Base-by-base conservation (phyloP, 495 filamentous ascomycete genomes). In the Podospora bellae-mahoneyi region DNA sequence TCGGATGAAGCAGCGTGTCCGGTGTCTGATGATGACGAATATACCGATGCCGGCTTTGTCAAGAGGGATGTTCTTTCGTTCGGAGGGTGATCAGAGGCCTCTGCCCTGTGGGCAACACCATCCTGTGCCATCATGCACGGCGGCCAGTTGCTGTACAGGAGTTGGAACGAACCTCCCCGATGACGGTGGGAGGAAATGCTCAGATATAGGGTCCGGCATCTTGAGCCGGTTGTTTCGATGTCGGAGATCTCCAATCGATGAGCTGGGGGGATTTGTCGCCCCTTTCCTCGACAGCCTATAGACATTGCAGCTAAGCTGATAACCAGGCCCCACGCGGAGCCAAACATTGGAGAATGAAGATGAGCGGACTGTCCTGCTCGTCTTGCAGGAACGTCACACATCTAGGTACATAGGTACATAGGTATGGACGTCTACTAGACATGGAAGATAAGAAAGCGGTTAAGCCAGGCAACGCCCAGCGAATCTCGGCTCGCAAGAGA, bases 41-140 rank as follows among this genome's bases (percentile, higher is more conserved):
- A n/a, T 13, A 44, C 30, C 10, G 61, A 63, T 16, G 61, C 5
- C 2, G 61, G 61, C 30, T 63, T 63, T 28, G 59, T 13, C 16
- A 63, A 27, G 61, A 63, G 61, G n/a, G 61, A 19, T 18, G 61
- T 44, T 13, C 32, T 39, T 23, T 63, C 61, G 61, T 6, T 63
- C 34, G 61, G 61, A 19, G 28, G 61, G 27, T 7, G 27, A 9
- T 62, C 18, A 10, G 60, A 32, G 7, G 34, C 30, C 48, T 58
- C 4, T 5, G 55, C n/a, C 55, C 3, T 58, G n/a, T 58, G 7
- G 55, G 39, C 7, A 48, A 48, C 9, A 18, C 7, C 39, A 48
- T 48, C 39, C 0, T 16, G 39, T 3, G 39, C 9, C 39, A 48
- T 48, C 39, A 13, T 48, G 39, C 15, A 13, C 39, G 59, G 26